Base-by-base conservation (phyloP, 306 rosid genomes). In the Vigna nakashimae region DNA sequence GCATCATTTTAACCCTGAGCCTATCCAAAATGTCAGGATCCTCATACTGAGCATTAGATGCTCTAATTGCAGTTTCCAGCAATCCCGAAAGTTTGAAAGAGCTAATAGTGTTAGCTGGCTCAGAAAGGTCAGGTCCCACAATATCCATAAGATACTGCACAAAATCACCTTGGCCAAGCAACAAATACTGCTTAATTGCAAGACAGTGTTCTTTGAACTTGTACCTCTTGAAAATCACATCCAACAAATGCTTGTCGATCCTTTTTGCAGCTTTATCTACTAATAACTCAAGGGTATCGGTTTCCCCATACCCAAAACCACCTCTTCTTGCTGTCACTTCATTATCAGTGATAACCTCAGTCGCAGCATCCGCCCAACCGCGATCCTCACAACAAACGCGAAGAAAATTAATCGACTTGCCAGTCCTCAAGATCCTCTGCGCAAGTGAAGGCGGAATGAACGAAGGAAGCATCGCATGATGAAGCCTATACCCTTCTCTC, bases 101-200 rank as follows among this genome's bases (percentile, higher is more conserved):
- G 86, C 99, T 95, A 72, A 95, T 90, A 18, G 98, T 87, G 80
- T 92, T 91, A 66, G 98, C 99, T 12, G 98, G 98, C 82, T 88
- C 97, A 56, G 98, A 95, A 73, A 95, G 99, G 67, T 92, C 96
- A 15, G 99, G 97, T 63, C 99, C 97, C 75, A 95, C 96, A 65
- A 92, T 91, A 81, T 95, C 99, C 97, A 95, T 91, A 55, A 95
- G 86, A 85, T 90, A 95, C 80, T 90, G 99, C 78, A 95, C 99
- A 86, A 95, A 95, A 85, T 95, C 99, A 69, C 99, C 99, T 78
- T 95, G 97, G 60, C 98, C 97, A 74, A 95, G 92, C 56, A 95
- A 78, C 74, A 95, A 85, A 80, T 95, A 95, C 52, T 89, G 88
- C 86, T 95, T 95, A 82, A 95, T 95, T 28, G 99, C 99, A 59